Conservation (phyloP, 345 rosid species). For the Bruguiera sexangula region DNA sequence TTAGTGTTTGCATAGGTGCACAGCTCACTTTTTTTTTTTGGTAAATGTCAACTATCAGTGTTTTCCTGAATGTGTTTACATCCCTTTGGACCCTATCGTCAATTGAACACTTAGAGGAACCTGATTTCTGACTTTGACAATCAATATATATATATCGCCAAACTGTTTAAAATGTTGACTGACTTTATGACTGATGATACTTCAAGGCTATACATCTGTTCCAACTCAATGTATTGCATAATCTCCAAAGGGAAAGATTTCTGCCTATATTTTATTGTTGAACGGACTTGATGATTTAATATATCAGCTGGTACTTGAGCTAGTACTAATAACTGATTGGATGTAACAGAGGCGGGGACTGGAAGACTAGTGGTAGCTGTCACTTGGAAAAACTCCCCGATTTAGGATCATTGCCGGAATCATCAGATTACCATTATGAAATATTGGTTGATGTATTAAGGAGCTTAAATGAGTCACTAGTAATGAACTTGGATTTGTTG, state of each 20-base stretch:
- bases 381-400: slow-evolving; percentile 84
- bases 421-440: slow-evolving; percentile 44
- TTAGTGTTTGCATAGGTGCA: neutral
- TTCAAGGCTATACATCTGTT: neutral
- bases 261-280: neutral
- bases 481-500: slow-evolving; percentile 40
- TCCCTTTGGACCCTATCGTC: neutral
- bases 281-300: neutral
- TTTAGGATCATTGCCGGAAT: slow-evolving; percentile 40
- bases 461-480: slow-evolving; percentile 26
- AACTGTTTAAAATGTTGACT: no score
- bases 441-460: slow-evolving; percentile 39
- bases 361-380: slow-evolving; percentile 85
- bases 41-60: neutral
- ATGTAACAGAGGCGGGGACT: slow-evolving; percentile 74
- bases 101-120: neutral
- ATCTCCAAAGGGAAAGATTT: no score
- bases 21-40: neutral
- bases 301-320: neutral
- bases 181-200: neutral
- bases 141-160: no score
- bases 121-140: neutral
- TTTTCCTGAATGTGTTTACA: neutral
- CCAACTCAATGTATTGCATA: neutral
- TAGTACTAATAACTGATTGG: slow-evolving; percentile 4